Conservation (phyloP, 768 basidiomycete species). For the Mycena galericulata region DNA sequence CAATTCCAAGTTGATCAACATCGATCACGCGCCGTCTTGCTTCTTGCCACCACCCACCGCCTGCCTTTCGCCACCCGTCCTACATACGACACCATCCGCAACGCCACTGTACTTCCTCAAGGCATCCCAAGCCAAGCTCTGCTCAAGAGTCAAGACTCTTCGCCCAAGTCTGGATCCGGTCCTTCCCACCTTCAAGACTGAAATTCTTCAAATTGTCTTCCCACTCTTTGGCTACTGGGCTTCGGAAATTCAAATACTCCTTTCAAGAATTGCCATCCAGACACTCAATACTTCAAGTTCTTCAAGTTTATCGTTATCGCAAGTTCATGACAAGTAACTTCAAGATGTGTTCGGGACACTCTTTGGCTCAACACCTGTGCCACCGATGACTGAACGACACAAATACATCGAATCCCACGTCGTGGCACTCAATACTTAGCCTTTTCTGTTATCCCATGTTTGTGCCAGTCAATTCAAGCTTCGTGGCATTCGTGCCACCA, state of each 20-base stretch:
- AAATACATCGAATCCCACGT: background rate
- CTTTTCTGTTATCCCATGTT: too few relatives aligned
- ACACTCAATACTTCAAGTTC: background rate
- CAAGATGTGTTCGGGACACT: background rate
- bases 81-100: background rate
- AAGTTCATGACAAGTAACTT: background rate
- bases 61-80: background rate
- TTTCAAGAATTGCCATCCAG: background rate
- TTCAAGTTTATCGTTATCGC: background rate
- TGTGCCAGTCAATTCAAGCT: too few relatives aligned
- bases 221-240: background rate
- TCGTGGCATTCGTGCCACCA: too few relatives aligned
- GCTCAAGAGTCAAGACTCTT: background rate
- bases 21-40: background rate
- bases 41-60: background rate
- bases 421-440: too few relatives aligned
- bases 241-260: background rate
- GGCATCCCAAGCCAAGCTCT: background rate
- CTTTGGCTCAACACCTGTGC: background rate
- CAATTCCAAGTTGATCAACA: background rate
- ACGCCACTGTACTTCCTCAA: background rate
- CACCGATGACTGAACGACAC: background rate
- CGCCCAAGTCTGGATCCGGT: background rate
- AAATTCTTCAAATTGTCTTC: background rate
- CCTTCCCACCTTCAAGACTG: background rate